These are phyloP conservation scores for Malus hybrid DNA, from an alignment of 331 rosid genomes.

Conservation along the genomic window DNA sequence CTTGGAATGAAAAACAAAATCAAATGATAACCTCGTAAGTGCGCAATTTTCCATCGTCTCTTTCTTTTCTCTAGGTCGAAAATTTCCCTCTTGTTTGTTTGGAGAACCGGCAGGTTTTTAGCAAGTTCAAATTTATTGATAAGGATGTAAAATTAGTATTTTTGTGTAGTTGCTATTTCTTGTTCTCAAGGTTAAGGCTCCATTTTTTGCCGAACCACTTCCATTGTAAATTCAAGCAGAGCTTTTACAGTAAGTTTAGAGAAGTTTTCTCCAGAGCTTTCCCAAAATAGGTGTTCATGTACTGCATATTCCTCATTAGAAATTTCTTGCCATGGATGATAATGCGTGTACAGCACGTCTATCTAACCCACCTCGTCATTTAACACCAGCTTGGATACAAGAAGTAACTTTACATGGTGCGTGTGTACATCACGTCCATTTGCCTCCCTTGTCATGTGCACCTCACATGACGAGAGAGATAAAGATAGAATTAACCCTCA, in stretches of 20 bases:
- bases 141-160: constrained; percentile 13
- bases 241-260: neutral
- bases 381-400: no score
- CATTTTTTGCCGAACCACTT: neutral
- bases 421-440: no score
- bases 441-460: no score
- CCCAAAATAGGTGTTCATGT: no score
- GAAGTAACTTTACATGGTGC: no score
- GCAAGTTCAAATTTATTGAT: neutral
- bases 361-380: no score
- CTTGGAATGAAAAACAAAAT: neutral
- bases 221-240: neutral
- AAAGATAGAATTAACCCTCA: no score
- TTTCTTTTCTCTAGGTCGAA: neutral
- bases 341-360: no score
- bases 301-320: no score
- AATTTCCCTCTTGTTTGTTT: neutral
- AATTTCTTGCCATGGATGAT: no score
- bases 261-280: neutral
- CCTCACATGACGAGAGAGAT: no score
- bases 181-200: neutral
- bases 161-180: neutral
- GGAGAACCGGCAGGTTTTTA: neutral
- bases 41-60: neutral
- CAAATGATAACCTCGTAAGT: neutral